These are phyloP conservation scores for Lepidopterella palustris DNA, from an alignment of 495 filamentous ascomycete species.

Conservation along the genomic window DNA sequence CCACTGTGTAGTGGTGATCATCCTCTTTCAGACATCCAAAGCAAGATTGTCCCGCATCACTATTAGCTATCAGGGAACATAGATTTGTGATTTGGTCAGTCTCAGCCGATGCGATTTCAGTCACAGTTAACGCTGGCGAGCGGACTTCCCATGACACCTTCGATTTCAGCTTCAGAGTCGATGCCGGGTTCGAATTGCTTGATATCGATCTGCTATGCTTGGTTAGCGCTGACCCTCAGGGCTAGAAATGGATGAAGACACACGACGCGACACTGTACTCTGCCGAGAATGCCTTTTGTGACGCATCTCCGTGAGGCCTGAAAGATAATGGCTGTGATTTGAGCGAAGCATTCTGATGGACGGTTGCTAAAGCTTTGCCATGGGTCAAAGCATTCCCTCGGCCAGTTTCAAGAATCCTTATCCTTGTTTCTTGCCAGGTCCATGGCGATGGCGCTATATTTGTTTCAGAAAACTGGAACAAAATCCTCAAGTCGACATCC, in stretches of 20 bases:
- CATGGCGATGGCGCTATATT: background rate
- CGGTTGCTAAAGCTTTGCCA: background rate
- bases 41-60: background rate
- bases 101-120: background rate
- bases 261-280: too few species aligned
- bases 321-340: too few species aligned
- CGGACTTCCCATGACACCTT: background rate
- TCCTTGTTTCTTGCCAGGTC: background rate
- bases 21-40: background rate
- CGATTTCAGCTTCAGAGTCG: too few species aligned
- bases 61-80: background rate
- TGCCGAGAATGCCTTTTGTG: too few species aligned
- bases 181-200: too few species aligned
- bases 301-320: too few species aligned
- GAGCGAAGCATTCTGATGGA: too few species aligned
- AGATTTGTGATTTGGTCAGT: background rate
- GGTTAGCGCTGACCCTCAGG: too few species aligned
- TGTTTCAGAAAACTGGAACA: background rate
- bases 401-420: background rate
- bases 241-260: too few species aligned
- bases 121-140: background rate
- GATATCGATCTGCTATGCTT: too few species aligned
- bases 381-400: background rate
- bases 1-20: background rate
- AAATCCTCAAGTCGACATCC: conserved; percentile 4